These are phyloP conservation scores for Acer campestre DNA, from an alignment of 345 rosid species.

Conservation along the genomic window DNA sequence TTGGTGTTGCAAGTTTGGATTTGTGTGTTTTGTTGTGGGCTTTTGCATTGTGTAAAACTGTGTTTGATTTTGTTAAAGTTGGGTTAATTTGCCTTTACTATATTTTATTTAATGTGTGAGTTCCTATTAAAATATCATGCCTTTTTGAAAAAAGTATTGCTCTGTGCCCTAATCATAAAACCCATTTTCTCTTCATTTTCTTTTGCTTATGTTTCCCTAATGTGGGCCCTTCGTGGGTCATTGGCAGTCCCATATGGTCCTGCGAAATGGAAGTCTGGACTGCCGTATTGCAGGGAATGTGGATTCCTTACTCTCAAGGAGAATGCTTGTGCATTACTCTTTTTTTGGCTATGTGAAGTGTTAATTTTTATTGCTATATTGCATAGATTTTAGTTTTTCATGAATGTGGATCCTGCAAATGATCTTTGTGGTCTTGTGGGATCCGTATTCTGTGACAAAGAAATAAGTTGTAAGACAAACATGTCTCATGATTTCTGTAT, in stretches of 20 bases:
- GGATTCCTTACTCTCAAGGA: not conserved
- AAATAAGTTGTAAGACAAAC: not conserved
- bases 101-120: not conserved
- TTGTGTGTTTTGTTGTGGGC: not conserved
- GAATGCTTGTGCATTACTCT: not conserved
- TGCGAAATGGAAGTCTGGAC: not conserved
- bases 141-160: not conserved
- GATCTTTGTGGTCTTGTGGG: not conserved
- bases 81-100: not conserved
- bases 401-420: no score
- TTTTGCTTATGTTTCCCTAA: not conserved
- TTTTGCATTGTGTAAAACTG: not conserved
- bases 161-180: not conserved
- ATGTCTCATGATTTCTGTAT: not conserved
- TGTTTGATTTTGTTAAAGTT: not conserved
- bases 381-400: not conserved
- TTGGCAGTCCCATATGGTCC: not conserved
- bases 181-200: not conserved
- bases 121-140: not conserved
- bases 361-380: slow-evolving; percentile 1
- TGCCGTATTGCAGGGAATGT: not conserved
- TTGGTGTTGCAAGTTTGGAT: not conserved
- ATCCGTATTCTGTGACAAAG: not conserved
- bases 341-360: not conserved
- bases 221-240: not conserved